phyloP scores from a whole-genome alignment of 2,329 filamentous ascomycete species.

The Taxawa tesnikishii region DNA sequence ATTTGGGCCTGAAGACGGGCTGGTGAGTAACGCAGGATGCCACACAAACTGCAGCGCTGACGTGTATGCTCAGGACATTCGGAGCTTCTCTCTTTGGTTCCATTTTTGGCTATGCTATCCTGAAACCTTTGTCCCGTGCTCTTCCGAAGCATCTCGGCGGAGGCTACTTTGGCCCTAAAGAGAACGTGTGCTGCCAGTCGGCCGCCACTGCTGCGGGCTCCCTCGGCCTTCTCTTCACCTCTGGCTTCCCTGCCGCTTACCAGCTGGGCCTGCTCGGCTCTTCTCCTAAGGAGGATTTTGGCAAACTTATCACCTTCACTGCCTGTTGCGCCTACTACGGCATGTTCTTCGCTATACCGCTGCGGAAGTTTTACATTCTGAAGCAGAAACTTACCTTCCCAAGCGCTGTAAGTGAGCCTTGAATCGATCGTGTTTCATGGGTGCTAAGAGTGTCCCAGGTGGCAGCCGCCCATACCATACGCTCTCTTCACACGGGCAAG shows the following conservation, averaged over 20 bases:
- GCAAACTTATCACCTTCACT: slow-evolving; percentile 47
- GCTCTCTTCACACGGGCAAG: slow-evolving; percentile 48
- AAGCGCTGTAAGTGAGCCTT: too few species aligned
- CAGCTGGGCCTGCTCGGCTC: slow-evolving; percentile 38
- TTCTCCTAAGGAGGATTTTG: slow-evolving; percentile 44
- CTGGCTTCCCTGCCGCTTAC: slow-evolving; percentile 49
- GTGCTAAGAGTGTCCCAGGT: too few species aligned
- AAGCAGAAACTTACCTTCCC: slow-evolving; percentile 50
- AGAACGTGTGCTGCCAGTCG: slow-evolving; percentile 51
- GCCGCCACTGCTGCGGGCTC: slow-evolving; percentile 48
- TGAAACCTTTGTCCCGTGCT: slow-evolving; percentile 41
- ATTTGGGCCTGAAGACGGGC: neutral
- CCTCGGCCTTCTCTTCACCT: slow-evolving; percentile 45
- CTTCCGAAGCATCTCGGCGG: slow-evolving; percentile 38
- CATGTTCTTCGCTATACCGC: slow-evolving; percentile 48
- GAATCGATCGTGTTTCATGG: too few species aligned
- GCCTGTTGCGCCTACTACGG: slow-evolving; percentile 53
- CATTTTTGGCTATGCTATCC: slow-evolving; percentile 48
- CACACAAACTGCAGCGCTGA: too few species aligned
- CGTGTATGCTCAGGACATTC: slow-evolving; percentile 32
- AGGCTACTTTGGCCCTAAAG: slow-evolving; percentile 45
- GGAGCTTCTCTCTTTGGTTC: slow-evolving; percentile 27
- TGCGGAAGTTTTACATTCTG: slow-evolving; percentile 53
- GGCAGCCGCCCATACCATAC: slow-evolving; percentile 49
- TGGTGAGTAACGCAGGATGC: too few species aligned